These are phyloP conservation scores for Emmonsiellopsis sp. DNA, from an alignment of 2,329 filamentous ascomycete species.

Conservation along the genomic window DNA sequence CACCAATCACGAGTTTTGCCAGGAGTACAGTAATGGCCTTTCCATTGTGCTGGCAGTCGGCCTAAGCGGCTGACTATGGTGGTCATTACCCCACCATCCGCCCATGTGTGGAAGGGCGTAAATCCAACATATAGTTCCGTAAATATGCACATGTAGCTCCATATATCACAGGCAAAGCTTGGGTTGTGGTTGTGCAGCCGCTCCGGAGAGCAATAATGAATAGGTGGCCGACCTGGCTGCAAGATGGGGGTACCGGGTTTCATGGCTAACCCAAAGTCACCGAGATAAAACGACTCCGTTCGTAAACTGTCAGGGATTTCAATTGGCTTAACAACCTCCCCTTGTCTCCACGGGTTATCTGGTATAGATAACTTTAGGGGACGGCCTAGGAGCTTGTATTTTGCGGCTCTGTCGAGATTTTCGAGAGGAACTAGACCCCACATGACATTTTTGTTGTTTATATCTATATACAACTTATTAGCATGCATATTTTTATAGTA, in stretches of 20 bases:
- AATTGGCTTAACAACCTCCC: slow-evolving; percentile 6
- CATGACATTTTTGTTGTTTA: slow-evolving; percentile 8
- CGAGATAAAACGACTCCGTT: slow-evolving; percentile 8
- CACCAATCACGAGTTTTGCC: not conserved
- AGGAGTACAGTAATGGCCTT: not conserved
- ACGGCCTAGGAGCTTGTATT: slow-evolving; percentile 6
- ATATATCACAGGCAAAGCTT: slow-evolving; percentile 13
- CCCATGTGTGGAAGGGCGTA: slow-evolving; percentile 3
- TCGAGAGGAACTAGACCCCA: slow-evolving; percentile 7
- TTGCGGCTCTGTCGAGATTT: slow-evolving; percentile 4
- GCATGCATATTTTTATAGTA: not conserved
- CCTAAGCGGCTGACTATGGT: not conserved
- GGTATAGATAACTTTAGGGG: not conserved
- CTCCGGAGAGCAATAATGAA: slow-evolving; percentile 9
- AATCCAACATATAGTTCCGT: slow-evolving; percentile 8
- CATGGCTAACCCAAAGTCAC: slow-evolving; percentile 9
- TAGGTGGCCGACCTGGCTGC: slow-evolving; percentile 4
- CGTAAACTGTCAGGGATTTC: slow-evolving; percentile 4
- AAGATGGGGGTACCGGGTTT: not conserved
- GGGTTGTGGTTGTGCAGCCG: slow-evolving; percentile 5
- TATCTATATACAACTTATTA: not conserved
- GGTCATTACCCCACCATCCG: not conserved
- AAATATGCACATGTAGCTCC: slow-evolving; percentile 13
- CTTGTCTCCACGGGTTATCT: slow-evolving; percentile 1
- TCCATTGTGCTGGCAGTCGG: slow-evolving; percentile 1